Evolutionary conservation across 2,329 filamentous ascomycete species (phyloP).

Genomic region (Fusarium annulatum): DNA sequence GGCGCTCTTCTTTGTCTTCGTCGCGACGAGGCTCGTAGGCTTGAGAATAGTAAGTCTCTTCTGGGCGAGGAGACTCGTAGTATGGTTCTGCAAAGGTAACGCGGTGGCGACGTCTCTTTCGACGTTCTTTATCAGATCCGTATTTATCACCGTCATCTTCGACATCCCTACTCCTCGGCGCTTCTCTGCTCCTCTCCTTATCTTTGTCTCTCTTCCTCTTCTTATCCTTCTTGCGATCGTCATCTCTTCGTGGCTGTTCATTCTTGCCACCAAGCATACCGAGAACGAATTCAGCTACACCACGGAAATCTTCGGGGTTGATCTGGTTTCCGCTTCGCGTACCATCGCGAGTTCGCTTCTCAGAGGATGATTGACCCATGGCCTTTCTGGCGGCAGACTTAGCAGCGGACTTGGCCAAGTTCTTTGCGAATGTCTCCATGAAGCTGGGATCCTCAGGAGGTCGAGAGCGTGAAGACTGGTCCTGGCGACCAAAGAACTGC

Average conservation of each 20-base stretch:
- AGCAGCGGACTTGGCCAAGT: slow-evolving; percentile 41
- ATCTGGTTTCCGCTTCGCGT: slow-evolving; percentile 25
- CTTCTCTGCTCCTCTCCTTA: slow-evolving; percentile 19
- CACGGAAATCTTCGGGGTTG: slow-evolving; percentile 37
- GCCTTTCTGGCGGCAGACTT: slow-evolving; percentile 41
- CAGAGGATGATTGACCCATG: slow-evolving; percentile 28
- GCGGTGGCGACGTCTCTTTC: slow-evolving; percentile 34
- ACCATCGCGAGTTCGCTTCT: slow-evolving; percentile 22
- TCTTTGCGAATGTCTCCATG: slow-evolving; percentile 40
- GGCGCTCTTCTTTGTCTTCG: slow-evolving; percentile 32
- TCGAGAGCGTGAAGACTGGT: slow-evolving; percentile 18
- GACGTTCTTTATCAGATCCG: slow-evolving; percentile 31
- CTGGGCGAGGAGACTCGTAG: slow-evolving; percentile 20
- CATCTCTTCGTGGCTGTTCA: slow-evolving; percentile 13
- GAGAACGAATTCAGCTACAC: slow-evolving; percentile 40
- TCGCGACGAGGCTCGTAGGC: slow-evolving; percentile 13
- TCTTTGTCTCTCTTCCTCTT: slow-evolving; percentile 34
- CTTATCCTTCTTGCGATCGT: slow-evolving; percentile 25
- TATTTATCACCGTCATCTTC: slow-evolving; percentile 27
- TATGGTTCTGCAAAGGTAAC: slow-evolving; percentile 43
- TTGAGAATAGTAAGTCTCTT: slow-evolving; percentile 24
- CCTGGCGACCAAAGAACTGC: slow-evolving; percentile 38
- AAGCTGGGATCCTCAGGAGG: slow-evolving; percentile 34
- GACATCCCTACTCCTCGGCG: slow-evolving; percentile 8
- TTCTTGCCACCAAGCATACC: slow-evolving; percentile 34